Evolutionary conservation across 2,329 filamentous ascomycete species (phyloP).

Genomic region (Ambrosiella cleistominuta): DNA sequence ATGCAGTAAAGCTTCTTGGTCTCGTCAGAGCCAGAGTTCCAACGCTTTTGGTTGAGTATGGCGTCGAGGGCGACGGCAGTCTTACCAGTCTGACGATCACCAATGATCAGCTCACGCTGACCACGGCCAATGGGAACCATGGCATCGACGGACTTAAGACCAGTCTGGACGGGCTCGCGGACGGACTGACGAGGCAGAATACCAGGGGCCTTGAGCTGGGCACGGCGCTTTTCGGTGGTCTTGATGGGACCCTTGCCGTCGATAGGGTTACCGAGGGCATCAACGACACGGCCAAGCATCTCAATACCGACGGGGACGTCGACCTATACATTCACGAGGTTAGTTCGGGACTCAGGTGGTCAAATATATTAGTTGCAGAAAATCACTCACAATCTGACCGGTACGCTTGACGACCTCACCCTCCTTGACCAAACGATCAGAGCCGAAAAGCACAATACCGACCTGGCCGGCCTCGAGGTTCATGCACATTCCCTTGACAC

Average conservation of each 20-base stretch:
- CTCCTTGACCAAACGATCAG: conserved; percentile 98
- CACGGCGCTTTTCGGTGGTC: conserved; percentile 80
- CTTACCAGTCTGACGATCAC: conserved; percentile 99
- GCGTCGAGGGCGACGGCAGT: conserved; percentile 95
- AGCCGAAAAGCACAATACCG: conserved; percentile 99
- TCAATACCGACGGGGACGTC: conserved; percentile 87
- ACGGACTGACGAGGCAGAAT: conserved; percentile 95
- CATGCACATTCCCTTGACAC: conserved; percentile 99
- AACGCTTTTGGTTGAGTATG: conserved; percentile 98
- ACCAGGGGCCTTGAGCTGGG: conserved; percentile 96
- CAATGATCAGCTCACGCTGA: conserved; percentile 99
- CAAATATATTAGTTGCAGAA: background rate
- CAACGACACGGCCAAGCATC: conserved; percentile 93
- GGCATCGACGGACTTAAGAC: conserved; percentile 96
- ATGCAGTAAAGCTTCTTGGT: conserved; percentile 98
- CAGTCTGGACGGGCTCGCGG: conserved; percentile 97
- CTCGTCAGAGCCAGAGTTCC: conserved; percentile 80
- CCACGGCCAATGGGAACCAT: conserved; percentile 99
- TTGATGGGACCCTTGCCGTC: conserved; percentile 98
- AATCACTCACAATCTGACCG: conserved; percentile 76
- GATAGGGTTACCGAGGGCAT: conserved; percentile 97
- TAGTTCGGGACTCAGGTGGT: background rate
- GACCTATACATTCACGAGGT: conserved; percentile 41
- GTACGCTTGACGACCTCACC: conserved; percentile 99
- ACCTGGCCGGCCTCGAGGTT: conserved; percentile 99